These are phyloP conservation scores for Microdochium nivale DNA, from an alignment of 2,329 filamentous ascomycete species.

Conservation along the genomic window DNA sequence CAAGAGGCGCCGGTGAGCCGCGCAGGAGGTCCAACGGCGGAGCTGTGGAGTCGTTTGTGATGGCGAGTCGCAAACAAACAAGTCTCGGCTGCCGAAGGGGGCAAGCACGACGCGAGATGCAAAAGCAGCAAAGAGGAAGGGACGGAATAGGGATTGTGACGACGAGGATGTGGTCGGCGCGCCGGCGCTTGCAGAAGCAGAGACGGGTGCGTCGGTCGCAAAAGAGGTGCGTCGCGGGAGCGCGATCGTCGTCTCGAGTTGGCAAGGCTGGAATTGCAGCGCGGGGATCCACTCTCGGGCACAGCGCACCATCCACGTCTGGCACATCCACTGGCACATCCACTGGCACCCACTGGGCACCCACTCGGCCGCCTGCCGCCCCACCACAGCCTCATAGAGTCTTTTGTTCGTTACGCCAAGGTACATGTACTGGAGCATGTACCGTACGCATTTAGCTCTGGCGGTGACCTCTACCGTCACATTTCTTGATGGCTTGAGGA, in stretches of 20 bases:
- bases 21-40: neutral
- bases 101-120: neutral
- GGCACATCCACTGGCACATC: too few species aligned
- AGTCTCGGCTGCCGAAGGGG: neutral
- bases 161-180: neutral
- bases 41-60: neutral
- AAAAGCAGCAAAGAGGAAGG: too few species aligned
- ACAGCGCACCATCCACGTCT: too few species aligned
- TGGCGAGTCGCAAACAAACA: neutral
- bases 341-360: neutral
- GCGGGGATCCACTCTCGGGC: neutral
- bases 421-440: too few species aligned
- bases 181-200: neutral
- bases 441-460: too few species aligned
- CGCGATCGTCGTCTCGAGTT: neutral
- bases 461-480: too few species aligned
- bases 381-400: neutral
- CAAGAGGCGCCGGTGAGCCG: neutral
- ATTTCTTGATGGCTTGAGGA: too few species aligned
- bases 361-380: neutral
- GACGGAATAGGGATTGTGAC: neutral
- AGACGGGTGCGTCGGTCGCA: too few species aligned
- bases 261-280: neutral
- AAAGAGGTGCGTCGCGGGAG: neutral
- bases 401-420: too few species aligned